Base-by-base conservation (phyloP, 768 basidiomycete species). In the Lentinus tigrinus region DNA sequence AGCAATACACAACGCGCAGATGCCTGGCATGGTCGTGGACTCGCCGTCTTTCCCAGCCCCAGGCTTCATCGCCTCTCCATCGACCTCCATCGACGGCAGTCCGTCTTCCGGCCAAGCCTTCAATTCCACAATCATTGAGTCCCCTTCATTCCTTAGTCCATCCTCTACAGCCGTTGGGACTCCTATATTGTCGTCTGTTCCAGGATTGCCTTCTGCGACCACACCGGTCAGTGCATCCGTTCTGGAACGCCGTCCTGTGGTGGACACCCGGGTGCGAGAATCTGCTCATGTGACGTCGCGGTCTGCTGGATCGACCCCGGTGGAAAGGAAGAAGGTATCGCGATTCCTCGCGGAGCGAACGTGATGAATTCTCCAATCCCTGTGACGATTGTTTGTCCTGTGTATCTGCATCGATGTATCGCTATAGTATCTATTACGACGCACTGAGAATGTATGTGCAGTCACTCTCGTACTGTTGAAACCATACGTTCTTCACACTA, bases 11-110 rank as follows among this genome's bases (percentile, higher is more conserved):
- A 36, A 49, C 34, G 39, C 26, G 46, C 64, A 63, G 59, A 67
- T 66, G 65, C 68, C 66, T 2, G 56, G 65, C 13, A 66, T 65
- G 62, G 61, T 66, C 31, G 64, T 70, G 4, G 69, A 63, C 7
- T 70, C 69, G 17, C 69, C 69, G 6, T 68, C 69, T 6, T 68
- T 68, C 63, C 44, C 56, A 8, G 38, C 50, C 4, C 56, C 53
- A 10, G 57, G 54, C 13, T 17, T 57, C 11, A 27, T 58, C 17
- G 38, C 52, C 4, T 62, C 63, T 6, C 60, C 65, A 13, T 57
- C 62, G 1, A 52, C 50, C 47, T 42, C 55, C 5, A 31, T 17
- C 10, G 50, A 13, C 3, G 42, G 9, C 27, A 8, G 34, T 23
- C 13, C 36, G 10, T 38, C 40, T 28, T 36, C 38, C 21, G 4